Evolutionary conservation across 257 asterid species (phyloP), one percentile per base, ranked within the genome.

Genomic region (Scutellaria minor): DNA sequence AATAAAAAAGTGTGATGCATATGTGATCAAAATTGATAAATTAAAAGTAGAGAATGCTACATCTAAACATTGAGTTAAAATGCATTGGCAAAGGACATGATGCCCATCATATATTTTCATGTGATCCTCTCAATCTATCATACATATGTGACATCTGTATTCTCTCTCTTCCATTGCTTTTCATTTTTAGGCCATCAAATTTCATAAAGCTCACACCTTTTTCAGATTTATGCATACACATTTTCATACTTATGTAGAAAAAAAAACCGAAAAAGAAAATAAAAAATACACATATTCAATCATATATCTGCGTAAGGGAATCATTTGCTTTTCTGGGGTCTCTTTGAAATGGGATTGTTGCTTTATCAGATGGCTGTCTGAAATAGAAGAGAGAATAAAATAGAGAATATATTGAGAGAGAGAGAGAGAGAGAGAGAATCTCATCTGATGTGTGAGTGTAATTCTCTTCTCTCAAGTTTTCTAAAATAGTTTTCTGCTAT

Each of bases 51-150:
- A 24, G 63, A 57, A 24, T 57, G 31, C 18, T 24, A 11, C 14
- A 18, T 46, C 18, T 60, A 60, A 48, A 41, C 68, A 58, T 41
- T 24, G 58, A 61, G 57, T 53, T 37, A 24, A 22, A 12, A 22
- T 31, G 35, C 70, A 69, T 47, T 68, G 74, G 72, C 78, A 69
- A 76, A 31, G 31, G 66, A 72, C 71, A 73, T 77, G 83, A 73
- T 64, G 83, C 80, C 80, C 89, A 81, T 82, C 84, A 81, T 70
- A 77, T 31, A 31, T 31, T 83, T 64, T 80, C 88, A 79, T 79
- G 90, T 86, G 89, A 78, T 68, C 80, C 82, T 82, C 87, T 77
- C 85, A 79, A 83, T 84, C 81, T 86, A 18, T 87, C 82, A 78
- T 70, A 80, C 68, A 73, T 73, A 68, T 63, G 63, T 60, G 66